phyloP scores from a whole-genome alignment of 495 filamentous ascomycete genomes.

The Polyplosphaeria fusca region DNA sequence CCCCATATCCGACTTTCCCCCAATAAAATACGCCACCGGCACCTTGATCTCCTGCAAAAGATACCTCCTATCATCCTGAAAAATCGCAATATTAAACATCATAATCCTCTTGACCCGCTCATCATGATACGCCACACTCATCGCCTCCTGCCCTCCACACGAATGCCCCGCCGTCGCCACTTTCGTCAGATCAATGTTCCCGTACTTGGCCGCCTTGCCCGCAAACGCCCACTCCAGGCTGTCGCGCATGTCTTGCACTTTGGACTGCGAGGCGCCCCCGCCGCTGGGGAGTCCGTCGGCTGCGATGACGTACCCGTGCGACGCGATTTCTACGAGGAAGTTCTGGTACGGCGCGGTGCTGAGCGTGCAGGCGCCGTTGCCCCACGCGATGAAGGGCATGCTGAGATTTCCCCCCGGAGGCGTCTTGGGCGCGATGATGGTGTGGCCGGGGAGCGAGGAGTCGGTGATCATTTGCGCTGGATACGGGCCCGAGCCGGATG shows the following conservation, averaged over 20 bases:
- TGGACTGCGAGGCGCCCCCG: background rate
- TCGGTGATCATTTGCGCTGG: slow-evolving; percentile 19
- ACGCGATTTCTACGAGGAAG: slow-evolving; percentile 20
- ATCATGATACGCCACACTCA: slow-evolving; percentile 21
- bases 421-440: slow-evolving; percentile 13
- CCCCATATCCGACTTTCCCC: slow-evolving; percentile 17
- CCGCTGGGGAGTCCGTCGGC: slow-evolving; percentile 21
- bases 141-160: slow-evolving; percentile 22
- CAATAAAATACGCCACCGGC: slow-evolving; percentile 26
- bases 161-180: slow-evolving; percentile 17
- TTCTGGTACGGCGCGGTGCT: slow-evolving; percentile 3
- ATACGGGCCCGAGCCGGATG: slow-evolving; percentile 21
- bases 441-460: slow-evolving; percentile 12
- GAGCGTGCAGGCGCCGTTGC: slow-evolving; percentile 20
- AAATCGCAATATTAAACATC: slow-evolving; percentile 29
- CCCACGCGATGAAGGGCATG: slow-evolving; percentile 24
- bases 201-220: slow-evolving; percentile 21
- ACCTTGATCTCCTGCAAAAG: slow-evolving; percentile 25
- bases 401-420: slow-evolving; percentile 12
- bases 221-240: slow-evolving; percentile 12
- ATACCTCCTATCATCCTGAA: slow-evolving; percentile 21
- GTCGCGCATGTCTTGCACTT: slow-evolving; percentile 21
- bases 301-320: slow-evolving; percentile 20
- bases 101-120: slow-evolving; percentile 20
- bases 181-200: slow-evolving; percentile 15